Percentiles rank a stretch among this genome's conserved stretches.
Evolutionary conservation across 768 basidiomycete genomes (phyloP).

Genomic region (Trametes villosa): DNA sequence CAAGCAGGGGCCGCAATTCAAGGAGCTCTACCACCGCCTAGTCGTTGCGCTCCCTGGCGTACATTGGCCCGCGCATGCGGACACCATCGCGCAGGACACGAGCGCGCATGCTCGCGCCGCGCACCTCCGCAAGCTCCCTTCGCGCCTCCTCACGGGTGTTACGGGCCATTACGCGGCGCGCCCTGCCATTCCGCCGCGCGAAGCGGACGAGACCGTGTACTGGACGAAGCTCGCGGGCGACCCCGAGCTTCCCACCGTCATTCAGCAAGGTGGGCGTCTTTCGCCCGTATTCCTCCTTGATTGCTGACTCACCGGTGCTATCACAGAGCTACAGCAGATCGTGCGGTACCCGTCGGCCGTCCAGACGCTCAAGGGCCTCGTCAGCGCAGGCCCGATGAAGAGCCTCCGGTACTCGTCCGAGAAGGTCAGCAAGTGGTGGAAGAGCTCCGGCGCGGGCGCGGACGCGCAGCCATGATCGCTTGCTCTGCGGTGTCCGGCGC

Average conservation of each 20-base stretch:
- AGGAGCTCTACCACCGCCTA: slow-evolving; percentile 81
- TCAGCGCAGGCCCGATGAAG: slow-evolving; percentile 81
- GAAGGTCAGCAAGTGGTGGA: slow-evolving; percentile 90
- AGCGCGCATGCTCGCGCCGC: slow-evolving; percentile 67
- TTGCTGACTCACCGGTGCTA: not conserved
- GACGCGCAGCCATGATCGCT: slow-evolving; percentile 1
- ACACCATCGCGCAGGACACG: slow-evolving; percentile 74
- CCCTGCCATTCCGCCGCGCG: slow-evolving; percentile 43
- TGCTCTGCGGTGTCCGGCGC: not conserved
- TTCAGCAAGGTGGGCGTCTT: slow-evolving; percentile 52
- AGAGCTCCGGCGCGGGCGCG: slow-evolving; percentile 16
- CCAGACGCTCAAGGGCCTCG: slow-evolving; percentile 85
- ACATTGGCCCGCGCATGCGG: slow-evolving; percentile 60
- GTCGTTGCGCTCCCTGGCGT: slow-evolving; percentile 82
- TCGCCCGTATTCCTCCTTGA: not conserved
- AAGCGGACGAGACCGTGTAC: slow-evolving; percentile 74
- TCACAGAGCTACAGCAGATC: slow-evolving; percentile 72
- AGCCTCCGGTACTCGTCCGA: slow-evolving; percentile 72
- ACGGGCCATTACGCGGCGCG: slow-evolving; percentile 51
- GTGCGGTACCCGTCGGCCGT: slow-evolving; percentile 83
- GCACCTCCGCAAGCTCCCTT: slow-evolving; percentile 80
- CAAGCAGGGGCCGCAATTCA: slow-evolving; percentile 82
- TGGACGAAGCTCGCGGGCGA: slow-evolving; percentile 77
- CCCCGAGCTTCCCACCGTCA: slow-evolving; percentile 51
- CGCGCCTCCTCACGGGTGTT: slow-evolving; percentile 61